Percentiles rank a stretch among this genome's conserved stretches.
Conservation (phyloP, 2,329 filamentous ascomycete genomes). For the Lachnellula arida region DNA sequence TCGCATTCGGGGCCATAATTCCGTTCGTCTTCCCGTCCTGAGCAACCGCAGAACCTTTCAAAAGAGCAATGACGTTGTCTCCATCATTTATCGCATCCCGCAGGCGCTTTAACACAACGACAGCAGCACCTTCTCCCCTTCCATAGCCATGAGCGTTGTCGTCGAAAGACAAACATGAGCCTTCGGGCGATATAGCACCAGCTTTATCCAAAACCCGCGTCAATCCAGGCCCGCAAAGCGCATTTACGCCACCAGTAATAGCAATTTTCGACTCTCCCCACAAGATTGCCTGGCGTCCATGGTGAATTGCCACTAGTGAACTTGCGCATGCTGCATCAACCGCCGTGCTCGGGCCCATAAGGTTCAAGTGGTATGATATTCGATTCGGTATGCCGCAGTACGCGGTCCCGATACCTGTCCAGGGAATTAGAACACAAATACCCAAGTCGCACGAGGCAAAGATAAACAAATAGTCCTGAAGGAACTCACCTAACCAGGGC, state of each 20-base stretch:
- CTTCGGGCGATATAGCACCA: slow-evolving; percentile 32
- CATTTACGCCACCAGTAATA: slow-evolving; percentile 7
- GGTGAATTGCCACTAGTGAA: slow-evolving; percentile 33
- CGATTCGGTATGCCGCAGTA: slow-evolving; percentile 36
- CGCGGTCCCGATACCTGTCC: slow-evolving; percentile 38
- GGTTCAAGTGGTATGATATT: slow-evolving; percentile 36
- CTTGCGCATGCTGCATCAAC: slow-evolving; percentile 43
- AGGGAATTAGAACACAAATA: too few relatives aligned
- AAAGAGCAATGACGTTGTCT: slow-evolving; percentile 39
- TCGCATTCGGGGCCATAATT: slow-evolving; percentile 41
- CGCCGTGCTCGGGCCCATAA: slow-evolving; percentile 36
- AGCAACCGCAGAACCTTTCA: slow-evolving; percentile 37
- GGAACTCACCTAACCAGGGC: too few relatives aligned
- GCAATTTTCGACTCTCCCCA: slow-evolving; percentile 25
- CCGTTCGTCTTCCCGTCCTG: slow-evolving; percentile 41
- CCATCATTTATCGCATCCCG: slow-evolving; percentile 36
- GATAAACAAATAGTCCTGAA: too few relatives aligned
- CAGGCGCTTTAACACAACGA: slow-evolving; percentile 39
- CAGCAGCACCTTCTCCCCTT: slow-evolving; percentile 40
- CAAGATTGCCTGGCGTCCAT: slow-evolving; percentile 31
- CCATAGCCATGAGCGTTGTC: slow-evolving; percentile 35
- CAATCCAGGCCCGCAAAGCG: slow-evolving; percentile 26
- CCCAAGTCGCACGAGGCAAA: too few relatives aligned
- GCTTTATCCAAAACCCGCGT: slow-evolving; percentile 5
- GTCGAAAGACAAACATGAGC: slow-evolving; percentile 5